Conservation (phyloP, 345 rosid species). For the Bruguiera parviflora region DNA sequence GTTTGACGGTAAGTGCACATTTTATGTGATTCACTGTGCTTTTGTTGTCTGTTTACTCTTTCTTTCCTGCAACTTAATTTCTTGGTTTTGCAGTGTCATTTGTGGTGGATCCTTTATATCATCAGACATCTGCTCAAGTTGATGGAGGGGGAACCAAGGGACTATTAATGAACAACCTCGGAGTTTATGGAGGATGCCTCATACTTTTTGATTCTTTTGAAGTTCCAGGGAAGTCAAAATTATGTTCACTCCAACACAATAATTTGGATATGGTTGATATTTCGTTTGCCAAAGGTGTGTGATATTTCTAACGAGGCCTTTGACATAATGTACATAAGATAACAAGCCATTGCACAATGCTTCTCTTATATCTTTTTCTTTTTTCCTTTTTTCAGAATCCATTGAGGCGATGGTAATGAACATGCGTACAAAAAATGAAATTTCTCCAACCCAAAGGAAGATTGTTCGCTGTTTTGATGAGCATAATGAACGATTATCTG, state of each 20-base stretch:
- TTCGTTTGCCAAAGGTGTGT: slow-evolving; percentile 66
- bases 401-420: slow-evolving; percentile 63
- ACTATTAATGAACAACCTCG: slow-evolving; percentile 81
- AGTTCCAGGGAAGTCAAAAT: slow-evolving; percentile 66
- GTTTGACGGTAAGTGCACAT: slow-evolving; percentile 62
- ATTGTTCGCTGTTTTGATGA: slow-evolving; percentile 70
- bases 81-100: slow-evolving; percentile 62
- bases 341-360: no score
- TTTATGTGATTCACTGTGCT: neutral
- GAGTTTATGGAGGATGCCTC: slow-evolving; percentile 78
- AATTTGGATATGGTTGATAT: slow-evolving; percentile 60
- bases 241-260: slow-evolving; percentile 39
- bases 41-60: neutral
- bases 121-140: slow-evolving; percentile 94
- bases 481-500: slow-evolving; percentile 53
- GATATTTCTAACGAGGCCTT: no score
- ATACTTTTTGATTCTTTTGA: slow-evolving; percentile 90
- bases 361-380: no score
- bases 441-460: slow-evolving; percentile 63
- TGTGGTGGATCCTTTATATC: slow-evolving; percentile 93
- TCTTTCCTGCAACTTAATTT: slow-evolving; percentile 13
- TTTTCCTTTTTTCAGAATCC: slow-evolving; percentile 40
- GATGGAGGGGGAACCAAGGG: slow-evolving; percentile 99
- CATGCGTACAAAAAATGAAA: slow-evolving; percentile 62
- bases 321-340: no score